Percentiles rank a stretch among this genome's conserved stretches.
Conservation (phyloP, 805 yeast genomes). For the Ogataea pini region DNA sequence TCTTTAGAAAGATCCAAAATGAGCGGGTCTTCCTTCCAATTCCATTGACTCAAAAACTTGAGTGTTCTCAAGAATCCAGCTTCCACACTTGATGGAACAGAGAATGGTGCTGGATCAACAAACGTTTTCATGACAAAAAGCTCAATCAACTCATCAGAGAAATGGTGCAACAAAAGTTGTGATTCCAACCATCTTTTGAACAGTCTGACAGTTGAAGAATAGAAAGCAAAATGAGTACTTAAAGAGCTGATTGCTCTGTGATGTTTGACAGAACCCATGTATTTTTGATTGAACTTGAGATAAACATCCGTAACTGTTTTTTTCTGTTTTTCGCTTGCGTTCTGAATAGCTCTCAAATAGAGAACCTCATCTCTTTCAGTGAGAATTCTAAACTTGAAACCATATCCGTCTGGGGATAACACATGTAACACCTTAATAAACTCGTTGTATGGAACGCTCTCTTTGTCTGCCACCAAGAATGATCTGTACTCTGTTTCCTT, state of each 20-base stretch:
- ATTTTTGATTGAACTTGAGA: constrained; percentile 63
- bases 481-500: constrained; percentile 56
- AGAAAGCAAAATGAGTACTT: constrained; percentile 68
- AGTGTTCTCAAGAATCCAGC: constrained; percentile 79
- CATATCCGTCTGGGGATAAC: constrained; percentile 86
- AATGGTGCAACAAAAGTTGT: constrained; percentile 70
- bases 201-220: constrained; percentile 77
- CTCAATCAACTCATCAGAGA: constrained; percentile 79
- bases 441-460: constrained; percentile 62
- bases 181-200: constrained; percentile 89
- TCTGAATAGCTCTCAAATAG: constrained; percentile 69
- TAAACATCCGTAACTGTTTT: constrained; percentile 61
- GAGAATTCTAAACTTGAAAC: constrained; percentile 72
- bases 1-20: constrained; percentile 73
- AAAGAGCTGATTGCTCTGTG: constrained; percentile 74
- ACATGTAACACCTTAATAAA: constrained; percentile 61
- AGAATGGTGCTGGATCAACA: constrained; percentile 84
- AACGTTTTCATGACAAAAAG: constrained; percentile 80
- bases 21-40: constrained; percentile 89
- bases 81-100: constrained; percentile 74
- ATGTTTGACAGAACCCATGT: constrained; percentile 72
- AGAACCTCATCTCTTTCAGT: constrained; percentile 83
- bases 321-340: constrained; percentile 60
- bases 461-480: constrained; percentile 63
- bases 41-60: constrained; percentile 77